Conservation (phyloP, 1,284 basidiomycete species). For the Chalciporus sp. region DNA sequence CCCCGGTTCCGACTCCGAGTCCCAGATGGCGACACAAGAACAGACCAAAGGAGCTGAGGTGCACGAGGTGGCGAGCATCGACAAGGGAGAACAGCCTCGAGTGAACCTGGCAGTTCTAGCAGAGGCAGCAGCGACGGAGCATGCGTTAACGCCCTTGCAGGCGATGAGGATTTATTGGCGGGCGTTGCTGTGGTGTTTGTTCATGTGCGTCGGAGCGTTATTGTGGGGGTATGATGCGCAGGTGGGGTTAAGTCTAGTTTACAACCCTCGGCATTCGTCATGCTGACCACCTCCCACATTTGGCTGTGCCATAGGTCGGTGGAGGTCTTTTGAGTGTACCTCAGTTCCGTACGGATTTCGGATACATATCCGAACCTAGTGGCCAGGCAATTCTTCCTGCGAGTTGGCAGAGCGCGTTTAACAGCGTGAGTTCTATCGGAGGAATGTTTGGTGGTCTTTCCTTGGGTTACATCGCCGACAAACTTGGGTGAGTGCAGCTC, state of each 20-base stretch:
- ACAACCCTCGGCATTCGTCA: background rate
- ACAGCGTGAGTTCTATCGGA: conserved; percentile 27
- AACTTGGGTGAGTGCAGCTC: conserved; percentile 16
- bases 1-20: background rate
- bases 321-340: conserved; percentile 28
- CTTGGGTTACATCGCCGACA: conserved; percentile 30
- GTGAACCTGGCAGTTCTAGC: conserved; percentile 23
- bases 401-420: conserved; percentile 34
- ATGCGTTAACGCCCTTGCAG: conserved; percentile 20
- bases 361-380: conserved; percentile 6
- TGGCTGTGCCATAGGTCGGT: conserved; percentile 14
- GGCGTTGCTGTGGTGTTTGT: conserved; percentile 28
- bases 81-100: conserved; percentile 8
- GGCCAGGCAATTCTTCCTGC: conserved; percentile 23
- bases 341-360: conserved; percentile 33
- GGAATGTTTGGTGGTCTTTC: conserved; percentile 31
- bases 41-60: conserved; percentile 12
- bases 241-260: conserved; percentile 10
- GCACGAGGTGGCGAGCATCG: conserved; percentile 1
- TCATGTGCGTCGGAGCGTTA: conserved; percentile 30
- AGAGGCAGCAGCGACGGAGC: conserved; percentile 24
- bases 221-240: conserved; percentile 33
- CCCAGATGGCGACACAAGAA: conserved; percentile 5
- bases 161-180: conserved; percentile 31
- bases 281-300: too few species aligned